Conservation (phyloP, 768 basidiomycete genomes). For the Nidularia pulvinata region DNA sequence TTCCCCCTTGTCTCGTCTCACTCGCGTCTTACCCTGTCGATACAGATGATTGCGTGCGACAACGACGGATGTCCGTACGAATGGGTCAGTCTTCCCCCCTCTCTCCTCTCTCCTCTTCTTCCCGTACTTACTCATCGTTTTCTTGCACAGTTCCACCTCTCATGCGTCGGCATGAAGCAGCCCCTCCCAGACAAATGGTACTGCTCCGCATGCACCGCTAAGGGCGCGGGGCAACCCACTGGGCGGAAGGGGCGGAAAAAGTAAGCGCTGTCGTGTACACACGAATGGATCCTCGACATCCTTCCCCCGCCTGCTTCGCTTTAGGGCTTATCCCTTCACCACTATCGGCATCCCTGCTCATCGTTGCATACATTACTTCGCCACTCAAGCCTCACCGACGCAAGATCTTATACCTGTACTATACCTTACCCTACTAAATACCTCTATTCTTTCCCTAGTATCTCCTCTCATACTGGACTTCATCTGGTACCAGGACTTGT, state of each 20-base stretch:
- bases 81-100: slow-evolving; percentile 50
- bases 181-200: slow-evolving; percentile 53
- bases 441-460: too few relatives aligned
- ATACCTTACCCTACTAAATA: too few relatives aligned
- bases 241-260: slow-evolving; percentile 18
- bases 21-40: neutral
- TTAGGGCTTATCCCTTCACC: too few relatives aligned
- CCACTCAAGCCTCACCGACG: too few relatives aligned
- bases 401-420: too few relatives aligned
- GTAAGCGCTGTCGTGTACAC: neutral
- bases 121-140: neutral
- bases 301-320: too few relatives aligned
- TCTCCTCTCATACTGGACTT: too few relatives aligned
- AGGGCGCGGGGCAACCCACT: slow-evolving; percentile 21
- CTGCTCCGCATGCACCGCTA: slow-evolving; percentile 46
- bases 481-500: too few relatives aligned
- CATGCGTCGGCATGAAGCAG: slow-evolving; percentile 55
- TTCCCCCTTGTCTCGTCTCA: neutral
- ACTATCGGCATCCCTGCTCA: too few relatives aligned
- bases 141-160: slow-evolving; percentile 52
- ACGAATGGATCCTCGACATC: too few relatives aligned
- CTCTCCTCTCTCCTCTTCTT: neutral
- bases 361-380: too few relatives aligned
- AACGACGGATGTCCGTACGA: slow-evolving; percentile 66
- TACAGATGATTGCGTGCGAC: slow-evolving; percentile 73